A percentile compares a stretch with the other conserved stretches of the same genome.
Conservation (phyloP, 768 basidiomycete genomes). For the Chalciporus chontae region DNA sequence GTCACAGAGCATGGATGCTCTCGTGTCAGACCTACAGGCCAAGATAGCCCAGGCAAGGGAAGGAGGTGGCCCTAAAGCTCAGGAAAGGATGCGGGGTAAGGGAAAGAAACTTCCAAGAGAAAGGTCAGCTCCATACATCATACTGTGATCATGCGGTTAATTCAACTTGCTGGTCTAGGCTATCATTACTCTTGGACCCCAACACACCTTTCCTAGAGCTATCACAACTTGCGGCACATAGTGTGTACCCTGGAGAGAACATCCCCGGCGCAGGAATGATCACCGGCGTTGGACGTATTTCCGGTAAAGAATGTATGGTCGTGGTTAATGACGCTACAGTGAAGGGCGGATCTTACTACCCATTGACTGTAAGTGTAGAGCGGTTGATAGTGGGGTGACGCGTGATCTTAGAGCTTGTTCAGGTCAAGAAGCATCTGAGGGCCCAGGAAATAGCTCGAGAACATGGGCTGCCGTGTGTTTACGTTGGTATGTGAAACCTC, state of each 20-base stretch:
- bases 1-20: constrained; percentile 62
- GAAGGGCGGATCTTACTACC: constrained; percentile 91
- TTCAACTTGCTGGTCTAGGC: constrained; percentile 36
- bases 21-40: constrained; percentile 61
- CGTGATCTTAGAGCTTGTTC: background rate
- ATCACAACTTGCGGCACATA: constrained; percentile 81
- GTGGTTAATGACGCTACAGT: constrained; percentile 95
- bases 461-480: constrained; percentile 86
- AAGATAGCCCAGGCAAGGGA: constrained; percentile 56
- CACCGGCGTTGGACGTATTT: constrained; percentile 77
- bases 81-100: constrained; percentile 67
- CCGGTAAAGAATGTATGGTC: constrained; percentile 80
- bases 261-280: constrained; percentile 91
- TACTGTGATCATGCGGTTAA: constrained; percentile 1
- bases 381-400: background rate
- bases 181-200: constrained; percentile 75
- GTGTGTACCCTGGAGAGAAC: constrained; percentile 70
- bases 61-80: constrained; percentile 75
- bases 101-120: constrained; percentile 85
- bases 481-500: constrained; percentile 61
- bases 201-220: constrained; percentile 89
- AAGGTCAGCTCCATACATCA: constrained; percentile 44
- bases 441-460: constrained; percentile 95
- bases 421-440: constrained; percentile 94
- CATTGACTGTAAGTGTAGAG: constrained; percentile 58